Percentiles rank a stretch among this genome's conserved stretches.
These are phyloP conservation scores for Colletotrichum sp. DNA, from an alignment of 2,329 filamentous ascomycete genomes.

Conservation along the genomic window DNA sequence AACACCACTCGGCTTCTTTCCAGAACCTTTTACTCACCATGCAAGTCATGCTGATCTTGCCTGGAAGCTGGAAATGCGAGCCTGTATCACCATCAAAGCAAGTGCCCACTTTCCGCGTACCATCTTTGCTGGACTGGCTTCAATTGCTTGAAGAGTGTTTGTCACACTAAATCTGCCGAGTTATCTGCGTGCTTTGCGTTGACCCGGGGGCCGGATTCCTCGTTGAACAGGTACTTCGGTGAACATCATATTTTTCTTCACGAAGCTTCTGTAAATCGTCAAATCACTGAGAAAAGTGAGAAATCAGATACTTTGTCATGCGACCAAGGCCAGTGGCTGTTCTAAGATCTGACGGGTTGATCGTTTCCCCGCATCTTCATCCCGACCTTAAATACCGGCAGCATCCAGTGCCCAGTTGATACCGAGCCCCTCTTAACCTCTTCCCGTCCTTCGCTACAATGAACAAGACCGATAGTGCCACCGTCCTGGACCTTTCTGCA, in stretches of 20 bases:
- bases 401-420: neutral
- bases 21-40: neutral
- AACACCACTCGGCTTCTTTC: neutral
- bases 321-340: neutral
- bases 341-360: neutral
- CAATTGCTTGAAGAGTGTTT: too few species aligned
- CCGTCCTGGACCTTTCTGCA: conserved; percentile 26
- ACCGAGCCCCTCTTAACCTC: neutral
- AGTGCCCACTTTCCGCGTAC: too few species aligned
- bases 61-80: neutral
- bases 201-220: too few species aligned
- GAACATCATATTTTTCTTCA: too few species aligned
- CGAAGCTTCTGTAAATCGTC: neutral
- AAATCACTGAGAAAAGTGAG: neutral
- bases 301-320: neutral
- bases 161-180: too few species aligned
- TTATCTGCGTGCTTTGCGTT: too few species aligned
- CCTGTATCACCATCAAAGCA: neutral
- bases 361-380: neutral
- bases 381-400: neutral
- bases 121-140: too few species aligned
- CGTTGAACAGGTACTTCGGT: too few species aligned
- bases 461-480: conserved; percentile 7
- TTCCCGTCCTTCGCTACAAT: neutral
- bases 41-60: neutral